Evolutionary conservation across 805 yeast genomes (phyloP).

Genomic region (Barnettozyma californica): DNA sequence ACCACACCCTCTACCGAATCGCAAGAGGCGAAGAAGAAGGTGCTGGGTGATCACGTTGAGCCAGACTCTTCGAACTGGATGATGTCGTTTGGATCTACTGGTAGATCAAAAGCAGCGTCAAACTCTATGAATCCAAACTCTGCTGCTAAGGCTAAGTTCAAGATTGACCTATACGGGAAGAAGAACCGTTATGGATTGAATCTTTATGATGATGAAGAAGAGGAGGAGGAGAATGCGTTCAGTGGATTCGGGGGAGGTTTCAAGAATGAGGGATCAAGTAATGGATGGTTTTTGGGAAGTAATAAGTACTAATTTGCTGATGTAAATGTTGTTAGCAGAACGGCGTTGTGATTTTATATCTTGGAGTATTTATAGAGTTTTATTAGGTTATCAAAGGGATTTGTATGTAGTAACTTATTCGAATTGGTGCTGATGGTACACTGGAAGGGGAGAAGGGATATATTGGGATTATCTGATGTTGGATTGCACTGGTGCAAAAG

Average conservation of each 20-base stretch:
- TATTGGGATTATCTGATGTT: too few relatives aligned
- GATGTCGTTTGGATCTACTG: slow-evolving; percentile 5
- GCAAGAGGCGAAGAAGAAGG: not conserved
- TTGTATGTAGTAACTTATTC: too few relatives aligned
- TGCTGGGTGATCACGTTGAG: not conserved
- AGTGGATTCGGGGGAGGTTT: slow-evolving; percentile 5
- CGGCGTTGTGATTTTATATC: too few relatives aligned
- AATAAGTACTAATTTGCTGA: not conserved
- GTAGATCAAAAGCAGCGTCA: not conserved
- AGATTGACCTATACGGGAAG: slow-evolving; percentile 25
- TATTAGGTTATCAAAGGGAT: too few relatives aligned
- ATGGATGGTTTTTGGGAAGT: slow-evolving; percentile 24
- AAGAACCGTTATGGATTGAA: slow-evolving; percentile 21
- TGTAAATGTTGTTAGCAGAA: not conserved
- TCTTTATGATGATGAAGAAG: slow-evolving; percentile 18
- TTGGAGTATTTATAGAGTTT: too few relatives aligned
- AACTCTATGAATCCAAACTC: not conserved
- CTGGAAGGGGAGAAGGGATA: too few relatives aligned
- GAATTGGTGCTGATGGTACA: too few relatives aligned
- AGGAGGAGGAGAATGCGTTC: slow-evolving; percentile 6
- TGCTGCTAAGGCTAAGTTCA: slow-evolving; percentile 11
- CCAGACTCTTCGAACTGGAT: slow-evolving; percentile 5
- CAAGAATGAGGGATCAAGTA: not conserved
- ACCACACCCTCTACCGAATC: not conserved
- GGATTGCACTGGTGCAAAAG: too few relatives aligned